These are phyloP conservation scores for Marasmius sp. DNA, from an alignment of 1,284 basidiomycete species.

Conservation along the genomic window DNA sequence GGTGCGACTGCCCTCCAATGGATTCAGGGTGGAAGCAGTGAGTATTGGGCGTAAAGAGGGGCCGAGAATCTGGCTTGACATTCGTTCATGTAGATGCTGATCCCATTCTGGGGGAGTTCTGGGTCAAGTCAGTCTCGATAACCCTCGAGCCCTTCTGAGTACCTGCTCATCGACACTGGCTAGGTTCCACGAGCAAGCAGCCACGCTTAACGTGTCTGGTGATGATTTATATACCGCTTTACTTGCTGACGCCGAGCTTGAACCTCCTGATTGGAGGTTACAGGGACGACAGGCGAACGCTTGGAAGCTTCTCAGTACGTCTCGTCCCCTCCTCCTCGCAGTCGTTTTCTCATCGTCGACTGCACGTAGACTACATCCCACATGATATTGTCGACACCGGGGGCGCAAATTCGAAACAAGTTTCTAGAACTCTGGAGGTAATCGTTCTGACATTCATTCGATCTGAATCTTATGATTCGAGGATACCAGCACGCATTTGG, in stretches of 20 bases:
- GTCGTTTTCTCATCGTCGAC: background rate
- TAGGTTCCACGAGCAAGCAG: constrained; percentile 51
- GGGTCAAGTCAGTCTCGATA: constrained; percentile 51
- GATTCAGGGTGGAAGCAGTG: constrained; percentile 66
- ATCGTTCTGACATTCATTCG: background rate
- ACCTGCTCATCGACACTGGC: background rate
- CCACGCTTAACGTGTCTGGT: constrained; percentile 44
- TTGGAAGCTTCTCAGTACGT: background rate
- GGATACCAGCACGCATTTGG: constrained; percentile 50
- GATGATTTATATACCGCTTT: constrained; percentile 51
- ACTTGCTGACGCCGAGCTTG: constrained; percentile 57
- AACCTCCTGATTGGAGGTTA: constrained; percentile 62
- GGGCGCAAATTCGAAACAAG: constrained; percentile 60
- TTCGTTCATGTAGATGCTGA: constrained; percentile 49
- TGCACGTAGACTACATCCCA: constrained; percentile 47
- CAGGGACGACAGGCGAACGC: constrained; percentile 60
- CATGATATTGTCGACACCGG: constrained; percentile 50
- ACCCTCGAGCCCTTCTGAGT: background rate
- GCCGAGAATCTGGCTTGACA: background rate
- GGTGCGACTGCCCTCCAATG: constrained; percentile 46
- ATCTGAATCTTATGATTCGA: too few relatives aligned
- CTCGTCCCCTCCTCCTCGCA: background rate
- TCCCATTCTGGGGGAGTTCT: constrained; percentile 64
- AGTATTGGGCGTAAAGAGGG: constrained; percentile 20
- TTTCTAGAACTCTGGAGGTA: constrained; percentile 61